Evolutionary conservation across 2,329 filamentous ascomycete species (phyloP).

Genomic region (Fusarium bulbicola): DNA sequence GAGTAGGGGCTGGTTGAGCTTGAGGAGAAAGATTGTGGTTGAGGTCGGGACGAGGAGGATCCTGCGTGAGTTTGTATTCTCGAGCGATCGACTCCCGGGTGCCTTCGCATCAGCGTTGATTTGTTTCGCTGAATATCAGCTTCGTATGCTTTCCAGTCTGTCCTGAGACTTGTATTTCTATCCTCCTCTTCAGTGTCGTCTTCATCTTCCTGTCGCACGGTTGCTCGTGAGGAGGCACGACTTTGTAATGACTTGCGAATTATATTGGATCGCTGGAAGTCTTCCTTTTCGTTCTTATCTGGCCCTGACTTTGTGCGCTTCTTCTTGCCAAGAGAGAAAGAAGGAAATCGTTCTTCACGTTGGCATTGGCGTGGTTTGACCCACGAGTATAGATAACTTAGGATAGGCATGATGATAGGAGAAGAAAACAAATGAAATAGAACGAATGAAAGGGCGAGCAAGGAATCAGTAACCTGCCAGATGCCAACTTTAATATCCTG

Average conservation of each 20-base stretch:
- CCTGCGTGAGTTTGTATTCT: constrained; percentile 9
- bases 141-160: constrained; percentile 54
- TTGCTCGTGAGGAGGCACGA: constrained; percentile 38
- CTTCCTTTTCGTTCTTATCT: constrained; percentile 43
- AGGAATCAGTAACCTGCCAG: neutral
- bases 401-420: constrained; percentile 30
- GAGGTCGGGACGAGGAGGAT: constrained; percentile 22
- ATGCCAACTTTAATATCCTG: neutral
- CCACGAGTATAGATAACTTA: constrained; percentile 38
- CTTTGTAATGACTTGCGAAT: constrained; percentile 56
- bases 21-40: constrained; percentile 20
- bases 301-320: constrained; percentile 26
- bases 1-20: constrained; percentile 30
- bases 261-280: constrained; percentile 51
- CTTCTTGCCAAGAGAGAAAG: constrained; percentile 37
- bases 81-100: constrained; percentile 42
- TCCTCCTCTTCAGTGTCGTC: constrained; percentile 36
- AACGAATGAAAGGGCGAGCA: constrained; percentile 3
- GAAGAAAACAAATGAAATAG: neutral
- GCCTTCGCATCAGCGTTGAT: constrained; percentile 40
- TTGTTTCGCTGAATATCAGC: constrained; percentile 46
- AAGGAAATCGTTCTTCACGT: constrained; percentile 19
- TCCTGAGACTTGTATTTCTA: constrained; percentile 31
- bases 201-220: constrained; percentile 12
- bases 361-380: constrained; percentile 32